phyloP scores from a whole-genome alignment of 139 green algal genomes.

The Parachlorella kessleri region DNA sequence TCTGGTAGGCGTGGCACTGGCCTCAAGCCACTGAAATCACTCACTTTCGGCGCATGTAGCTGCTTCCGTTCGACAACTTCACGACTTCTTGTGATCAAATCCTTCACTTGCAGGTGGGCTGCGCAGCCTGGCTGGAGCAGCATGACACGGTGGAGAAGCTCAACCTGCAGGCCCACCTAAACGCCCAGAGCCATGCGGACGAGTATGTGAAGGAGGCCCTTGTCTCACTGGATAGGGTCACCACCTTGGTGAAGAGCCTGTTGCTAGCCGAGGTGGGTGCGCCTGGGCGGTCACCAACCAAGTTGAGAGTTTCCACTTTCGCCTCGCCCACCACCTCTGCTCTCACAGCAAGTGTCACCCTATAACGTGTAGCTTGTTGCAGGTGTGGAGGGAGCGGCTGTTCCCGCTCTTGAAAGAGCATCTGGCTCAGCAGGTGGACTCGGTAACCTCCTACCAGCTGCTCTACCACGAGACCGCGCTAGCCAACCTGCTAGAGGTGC shows the following conservation, averaged over 20 bases:
- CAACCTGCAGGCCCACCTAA: conserved; percentile 82
- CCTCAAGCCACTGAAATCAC: no score
- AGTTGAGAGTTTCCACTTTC: no score
- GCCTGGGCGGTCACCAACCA: no score
- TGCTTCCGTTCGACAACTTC: no score
- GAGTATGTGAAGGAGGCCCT: conserved; percentile 88
- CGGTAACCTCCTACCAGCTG: conserved; percentile 63
- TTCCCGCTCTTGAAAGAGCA: conserved; percentile 68
- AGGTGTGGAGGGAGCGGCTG: conserved; percentile 79
- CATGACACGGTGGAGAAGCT: conserved; percentile 62
- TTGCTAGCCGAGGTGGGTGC: conserved; percentile 68
- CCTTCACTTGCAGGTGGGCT: conserved; percentile 58
- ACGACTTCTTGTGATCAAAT: no score
- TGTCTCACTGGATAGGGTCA: conserved; percentile 72
- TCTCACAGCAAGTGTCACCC: no score
- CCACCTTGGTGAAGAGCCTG: conserved; percentile 72
- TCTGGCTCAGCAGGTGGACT: conserved; percentile 60
- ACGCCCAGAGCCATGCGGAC: conserved; percentile 73
- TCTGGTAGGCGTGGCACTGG: no score
- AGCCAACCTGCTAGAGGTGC: conserved; percentile 85
- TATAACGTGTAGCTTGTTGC: no score
- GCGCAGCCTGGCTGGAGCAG: conserved; percentile 61
- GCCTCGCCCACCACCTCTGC: no score
- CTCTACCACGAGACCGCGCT: conserved; percentile 76
- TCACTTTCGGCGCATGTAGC: no score